phyloP scores from a whole-genome alignment of 345 rosid genomes.

The Microcos paniculata region DNA sequence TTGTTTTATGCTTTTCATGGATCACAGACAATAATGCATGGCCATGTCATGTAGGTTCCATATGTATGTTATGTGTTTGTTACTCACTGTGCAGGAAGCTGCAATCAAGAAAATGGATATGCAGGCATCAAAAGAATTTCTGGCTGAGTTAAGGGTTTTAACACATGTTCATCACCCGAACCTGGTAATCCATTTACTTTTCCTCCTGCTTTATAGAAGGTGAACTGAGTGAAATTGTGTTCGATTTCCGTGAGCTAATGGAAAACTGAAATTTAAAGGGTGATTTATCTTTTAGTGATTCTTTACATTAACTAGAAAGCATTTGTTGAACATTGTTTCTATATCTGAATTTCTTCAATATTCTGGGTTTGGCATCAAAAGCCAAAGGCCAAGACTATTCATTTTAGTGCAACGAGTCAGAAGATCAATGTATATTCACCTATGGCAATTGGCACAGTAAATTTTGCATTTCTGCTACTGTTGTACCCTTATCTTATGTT shows the following conservation, averaged over 20 bases:
- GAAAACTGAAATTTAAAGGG: neutral
- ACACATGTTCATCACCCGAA: constrained; percentile 93
- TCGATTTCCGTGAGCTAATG: neutral
- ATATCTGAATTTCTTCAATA: neutral
- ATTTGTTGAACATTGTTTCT: no score
- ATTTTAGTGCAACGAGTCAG: neutral
- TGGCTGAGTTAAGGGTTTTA: constrained; percentile 89
- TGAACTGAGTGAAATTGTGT: neutral
- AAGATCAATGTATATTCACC: neutral
- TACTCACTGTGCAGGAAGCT: constrained; percentile 61
- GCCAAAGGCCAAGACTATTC: neutral
- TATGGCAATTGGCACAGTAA: neutral
- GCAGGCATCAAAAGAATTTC: constrained; percentile 92
- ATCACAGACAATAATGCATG: neutral
- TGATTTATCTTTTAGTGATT: neutral
- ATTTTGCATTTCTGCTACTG: neutral
- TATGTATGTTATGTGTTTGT: neutral
- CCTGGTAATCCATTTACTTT: constrained; percentile 56
- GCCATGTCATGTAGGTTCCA: constrained; percentile 6
- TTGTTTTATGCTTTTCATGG: neutral
- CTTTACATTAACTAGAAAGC: neutral
- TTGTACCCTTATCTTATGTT: constrained; percentile 7
- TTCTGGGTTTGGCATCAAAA: neutral
- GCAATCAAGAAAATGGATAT: constrained; percentile 99
- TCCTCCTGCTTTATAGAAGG: neutral